Conservation (phyloP, 2,329 filamentous ascomycete species). For the Cordyceps cicadae region DNA sequence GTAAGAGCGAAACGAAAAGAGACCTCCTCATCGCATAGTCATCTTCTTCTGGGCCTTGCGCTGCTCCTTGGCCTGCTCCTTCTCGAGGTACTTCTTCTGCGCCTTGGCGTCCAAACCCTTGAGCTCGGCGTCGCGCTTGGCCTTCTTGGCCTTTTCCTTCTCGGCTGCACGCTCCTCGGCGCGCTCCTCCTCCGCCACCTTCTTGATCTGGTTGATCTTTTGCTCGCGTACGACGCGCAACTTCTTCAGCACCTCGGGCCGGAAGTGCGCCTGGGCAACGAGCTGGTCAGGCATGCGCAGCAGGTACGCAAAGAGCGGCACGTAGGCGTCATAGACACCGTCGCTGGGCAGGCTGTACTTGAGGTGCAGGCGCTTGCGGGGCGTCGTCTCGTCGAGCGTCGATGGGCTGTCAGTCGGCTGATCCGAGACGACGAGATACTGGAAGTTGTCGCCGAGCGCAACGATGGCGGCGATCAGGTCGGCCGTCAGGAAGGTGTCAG, state of each 20-base stretch:
- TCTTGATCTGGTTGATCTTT: conserved; percentile 70
- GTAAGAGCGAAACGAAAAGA: not conserved
- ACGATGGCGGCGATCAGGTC: conserved; percentile 76
- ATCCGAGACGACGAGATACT: conserved; percentile 83
- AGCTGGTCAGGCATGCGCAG: conserved; percentile 78
- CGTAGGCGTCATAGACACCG: conserved; percentile 55
- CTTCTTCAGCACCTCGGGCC: conserved; percentile 81
- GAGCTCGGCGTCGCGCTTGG: conserved; percentile 78
- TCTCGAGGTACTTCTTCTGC: conserved; percentile 78
- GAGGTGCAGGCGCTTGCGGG: conserved; percentile 81
- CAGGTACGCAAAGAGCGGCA: conserved; percentile 74
- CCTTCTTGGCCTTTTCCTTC: conserved; percentile 71
- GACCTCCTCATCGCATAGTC: conserved; percentile 33
- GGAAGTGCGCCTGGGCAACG: conserved; percentile 71
- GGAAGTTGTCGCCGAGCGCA: conserved; percentile 66
- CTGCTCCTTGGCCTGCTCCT: conserved; percentile 67
- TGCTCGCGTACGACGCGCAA: conserved; percentile 73
- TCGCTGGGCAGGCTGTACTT: conserved; percentile 60
- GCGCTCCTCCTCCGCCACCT: conserved; percentile 69
- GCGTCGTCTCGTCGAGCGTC: conserved; percentile 73
- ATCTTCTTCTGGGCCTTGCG: conserved; percentile 47
- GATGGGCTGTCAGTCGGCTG: conserved; percentile 80
- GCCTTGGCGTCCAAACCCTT: conserved; percentile 70
- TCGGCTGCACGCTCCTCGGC: conserved; percentile 67
- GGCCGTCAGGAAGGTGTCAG: conserved; percentile 75